phyloP scores from a whole-genome alignment of 441 rosid genomes.

The Euphorbia corollata region DNA sequence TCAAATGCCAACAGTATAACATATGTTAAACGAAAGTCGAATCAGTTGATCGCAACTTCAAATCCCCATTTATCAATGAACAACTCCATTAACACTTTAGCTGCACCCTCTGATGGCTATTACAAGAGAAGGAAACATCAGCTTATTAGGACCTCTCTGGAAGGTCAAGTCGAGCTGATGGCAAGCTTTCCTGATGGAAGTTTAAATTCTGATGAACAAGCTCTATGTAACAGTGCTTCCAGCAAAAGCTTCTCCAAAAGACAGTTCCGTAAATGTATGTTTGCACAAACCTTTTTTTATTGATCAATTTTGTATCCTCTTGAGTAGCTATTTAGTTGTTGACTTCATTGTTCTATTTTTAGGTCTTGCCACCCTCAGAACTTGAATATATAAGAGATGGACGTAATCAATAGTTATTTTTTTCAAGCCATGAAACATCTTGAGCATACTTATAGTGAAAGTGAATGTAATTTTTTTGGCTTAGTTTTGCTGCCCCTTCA shows the following conservation, averaged over 20 bases:
- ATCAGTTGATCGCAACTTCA: conserved; percentile 78
- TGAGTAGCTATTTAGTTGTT: not conserved
- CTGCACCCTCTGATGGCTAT: conserved; percentile 52
- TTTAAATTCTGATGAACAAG: conserved; percentile 29
- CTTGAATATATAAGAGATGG: not conserved
- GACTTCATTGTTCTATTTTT: not conserved
- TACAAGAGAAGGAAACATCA: conserved; percentile 79
- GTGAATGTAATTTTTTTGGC: not conserved
- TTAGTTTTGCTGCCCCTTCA: too few species aligned
- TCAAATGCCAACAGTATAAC: conserved; percentile 41
- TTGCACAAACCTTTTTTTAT: not conserved
- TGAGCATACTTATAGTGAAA: not conserved
- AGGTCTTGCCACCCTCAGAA: not conserved
- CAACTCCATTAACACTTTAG: conserved; percentile 30
- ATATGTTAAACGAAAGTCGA: conserved; percentile 69
- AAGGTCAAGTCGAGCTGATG: conserved; percentile 31
- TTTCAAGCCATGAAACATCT: not conserved
- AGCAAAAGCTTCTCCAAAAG: conserved; percentile 37
- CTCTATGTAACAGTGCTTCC: conserved; percentile 33
- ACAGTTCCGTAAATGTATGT: conserved; percentile 37
- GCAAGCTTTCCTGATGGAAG: conserved; percentile 29
- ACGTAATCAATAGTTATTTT: not conserved
- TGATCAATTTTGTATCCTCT: not conserved
- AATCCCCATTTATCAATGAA: conserved; percentile 28
- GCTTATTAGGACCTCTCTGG: conserved; percentile 61